Percentiles rank a stretch among this genome's conserved stretches.
Evolutionary conservation across 106 monocot genomes (phyloP).

Genomic region (Dioscorea dumetorum): DNA sequence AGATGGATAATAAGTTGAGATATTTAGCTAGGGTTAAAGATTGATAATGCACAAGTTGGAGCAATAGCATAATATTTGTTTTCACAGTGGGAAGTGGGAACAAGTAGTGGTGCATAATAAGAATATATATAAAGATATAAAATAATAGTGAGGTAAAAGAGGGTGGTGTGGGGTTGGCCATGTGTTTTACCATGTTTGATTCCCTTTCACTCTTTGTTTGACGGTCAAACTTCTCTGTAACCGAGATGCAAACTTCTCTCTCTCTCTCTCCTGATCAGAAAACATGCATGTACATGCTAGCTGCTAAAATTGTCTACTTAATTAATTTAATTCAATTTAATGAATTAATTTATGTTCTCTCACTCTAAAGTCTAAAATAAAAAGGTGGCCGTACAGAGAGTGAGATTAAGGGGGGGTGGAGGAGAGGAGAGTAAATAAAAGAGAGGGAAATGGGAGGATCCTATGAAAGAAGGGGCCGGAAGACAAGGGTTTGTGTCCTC

Average conservation of each 20-base stretch:
- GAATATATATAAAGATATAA: no score
- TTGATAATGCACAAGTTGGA: no score
- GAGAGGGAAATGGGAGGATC: conserved; percentile 10
- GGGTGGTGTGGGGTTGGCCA: conserved; percentile 16
- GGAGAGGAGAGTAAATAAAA: conserved; percentile 1
- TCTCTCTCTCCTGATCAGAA: not conserved
- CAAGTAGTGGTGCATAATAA: conserved; percentile 1
- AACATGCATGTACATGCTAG: no score
- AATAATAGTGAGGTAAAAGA: no score
- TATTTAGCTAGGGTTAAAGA: no score
- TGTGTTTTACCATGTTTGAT: conserved; percentile 64
- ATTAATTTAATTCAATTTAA: not conserved
- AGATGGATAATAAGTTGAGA: no score
- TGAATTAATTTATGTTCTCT: not conserved
- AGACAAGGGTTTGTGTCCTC: conserved; percentile 86
- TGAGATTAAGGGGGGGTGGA: not conserved
- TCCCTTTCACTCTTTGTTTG: conserved; percentile 20
- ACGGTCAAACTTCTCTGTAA: conserved; percentile 63
- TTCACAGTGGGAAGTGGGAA: conserved; percentile 17
- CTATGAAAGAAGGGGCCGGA: conserved; percentile 28
- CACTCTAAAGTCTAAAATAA: not conserved
- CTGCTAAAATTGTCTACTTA: no score
- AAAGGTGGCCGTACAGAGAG: no score
- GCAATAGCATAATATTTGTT: not conserved
- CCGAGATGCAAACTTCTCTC: conserved; percentile 10